Evolutionary conservation across 768 basidiomycete species (phyloP), one percentile per base, ranked within the genome.

Genomic region (Leccinum disarticulatum): DNA sequence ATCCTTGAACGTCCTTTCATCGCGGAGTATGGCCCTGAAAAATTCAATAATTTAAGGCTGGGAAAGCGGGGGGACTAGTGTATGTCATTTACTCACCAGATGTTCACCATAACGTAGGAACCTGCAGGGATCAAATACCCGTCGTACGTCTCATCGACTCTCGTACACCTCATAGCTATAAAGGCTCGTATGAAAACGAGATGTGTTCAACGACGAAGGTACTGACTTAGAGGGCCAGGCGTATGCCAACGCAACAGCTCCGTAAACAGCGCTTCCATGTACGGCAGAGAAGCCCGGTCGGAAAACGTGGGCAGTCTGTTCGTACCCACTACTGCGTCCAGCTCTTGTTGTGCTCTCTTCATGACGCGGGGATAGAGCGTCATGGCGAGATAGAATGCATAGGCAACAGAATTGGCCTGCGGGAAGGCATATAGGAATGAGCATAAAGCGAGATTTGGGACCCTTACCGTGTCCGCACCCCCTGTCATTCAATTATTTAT

Each of bases 301-400:
- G 63, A 52, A 19, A 70, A 71, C 1, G 64, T 67, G 7, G 73
- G 71, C 25, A 71, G 46, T 48, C 53, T 56, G 5, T 60, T 55
- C 3, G 38, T 35, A 8, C 73, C 74, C 11, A 75, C 64, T 0
- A 75, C 63, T 0, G 53, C 17, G 31, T 71, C 71, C 10, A 75
- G 53, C 48, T 74, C 72, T 38, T 58, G 57, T 51, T 69, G 72
- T 0, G 65, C 72, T 43, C 62, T 72, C 50, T 60, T 61, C 63
- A 70, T 61, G n/a, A 68, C 66, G 1, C 43, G 56, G 3, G 74
- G 73, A 50, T 66, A 61, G 49, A 70, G 65, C 19, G 64, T 61
- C 73, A 73, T 74, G 3, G 69, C 73, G 17, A 73, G 68, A 22
- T 61, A 61, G 46, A 68, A 66, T 8, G 60, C 57, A 50, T 57